Conservation (phyloP, 2,329 filamentous ascomycete species). For the Hirsutella rhossiliensis region DNA sequence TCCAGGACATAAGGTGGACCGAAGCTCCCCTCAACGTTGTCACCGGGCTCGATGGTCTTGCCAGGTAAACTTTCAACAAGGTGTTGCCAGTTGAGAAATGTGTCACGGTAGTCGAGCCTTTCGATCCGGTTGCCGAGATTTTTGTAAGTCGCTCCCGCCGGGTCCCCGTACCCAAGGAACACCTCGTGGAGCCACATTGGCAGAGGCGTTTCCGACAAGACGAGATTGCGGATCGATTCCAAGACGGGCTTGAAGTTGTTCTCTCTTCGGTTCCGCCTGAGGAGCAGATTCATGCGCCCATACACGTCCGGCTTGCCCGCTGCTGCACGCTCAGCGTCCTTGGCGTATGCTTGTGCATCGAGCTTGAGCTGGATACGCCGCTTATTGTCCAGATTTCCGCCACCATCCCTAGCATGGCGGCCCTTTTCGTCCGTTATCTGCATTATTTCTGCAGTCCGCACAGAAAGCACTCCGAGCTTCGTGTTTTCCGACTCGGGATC, state of each 20-base stretch:
- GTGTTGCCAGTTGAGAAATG: conserved; percentile 92
- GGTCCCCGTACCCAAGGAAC: conserved; percentile 94
- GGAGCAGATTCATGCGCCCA: conserved; percentile 70
- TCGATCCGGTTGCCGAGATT: conserved; percentile 66
- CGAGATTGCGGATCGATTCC: conserved; percentile 79
- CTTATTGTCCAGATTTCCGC: conserved; percentile 50
- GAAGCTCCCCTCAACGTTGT: conserved; percentile 60
- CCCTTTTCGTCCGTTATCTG: conserved; percentile 81
- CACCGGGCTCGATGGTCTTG: conserved; percentile 69
- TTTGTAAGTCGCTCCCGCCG: conserved; percentile 75
- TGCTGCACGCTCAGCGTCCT: conserved; percentile 55
- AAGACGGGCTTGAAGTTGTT: conserved; percentile 96
- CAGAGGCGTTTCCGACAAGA: conserved; percentile 72
- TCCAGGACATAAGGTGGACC: conserved; percentile 81
- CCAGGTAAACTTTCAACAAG: conserved; percentile 82
- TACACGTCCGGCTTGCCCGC: conserved; percentile 70
- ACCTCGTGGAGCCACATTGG: conserved; percentile 93
- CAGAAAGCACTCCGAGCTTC: conserved; percentile 52
- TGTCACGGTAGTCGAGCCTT: conserved; percentile 82
- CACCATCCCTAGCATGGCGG: conserved; percentile 51
- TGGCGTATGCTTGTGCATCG: conserved; percentile 65
- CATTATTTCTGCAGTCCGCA: conserved; percentile 76
- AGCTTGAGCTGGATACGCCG: conserved; percentile 70
- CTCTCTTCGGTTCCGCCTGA: conserved; percentile 73
- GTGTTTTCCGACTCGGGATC: conserved; percentile 35